Conservation (phyloP, 345 rosid species). For the Erodium maritimum region DNA sequence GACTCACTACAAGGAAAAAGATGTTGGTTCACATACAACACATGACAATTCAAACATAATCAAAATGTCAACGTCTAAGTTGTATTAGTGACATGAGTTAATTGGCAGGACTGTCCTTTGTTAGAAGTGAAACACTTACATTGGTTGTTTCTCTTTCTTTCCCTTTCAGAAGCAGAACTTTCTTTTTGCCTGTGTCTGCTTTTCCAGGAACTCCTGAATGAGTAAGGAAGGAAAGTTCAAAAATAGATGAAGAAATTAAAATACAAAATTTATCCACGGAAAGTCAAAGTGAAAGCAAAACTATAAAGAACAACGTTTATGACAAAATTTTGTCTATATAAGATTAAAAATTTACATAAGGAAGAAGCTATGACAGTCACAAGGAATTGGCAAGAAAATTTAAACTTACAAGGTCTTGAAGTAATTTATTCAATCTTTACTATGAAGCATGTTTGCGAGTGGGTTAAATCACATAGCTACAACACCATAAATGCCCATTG, state of each 20-base stretch:
- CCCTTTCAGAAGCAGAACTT: conserved; percentile 43
- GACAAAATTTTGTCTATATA: neutral
- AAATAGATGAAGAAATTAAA: conserved; percentile 1
- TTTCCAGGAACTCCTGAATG: conserved; percentile 31
- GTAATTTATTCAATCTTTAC: too few relatives aligned
- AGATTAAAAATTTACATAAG: too few relatives aligned
- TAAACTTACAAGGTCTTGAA: neutral
- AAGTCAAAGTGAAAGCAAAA: neutral
- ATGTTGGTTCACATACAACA: neutral
- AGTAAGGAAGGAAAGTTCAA: neutral
- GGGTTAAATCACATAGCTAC: neutral
- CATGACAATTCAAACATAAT: neutral
- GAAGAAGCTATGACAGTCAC: too few relatives aligned
- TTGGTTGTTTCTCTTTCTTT: conserved; percentile 36
- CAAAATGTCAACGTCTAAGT: neutral
- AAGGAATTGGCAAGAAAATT: neutral
- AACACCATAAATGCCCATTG: neutral
- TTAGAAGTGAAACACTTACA: conserved; percentile 23
- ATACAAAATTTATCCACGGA: neutral
- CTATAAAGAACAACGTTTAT: too few relatives aligned
- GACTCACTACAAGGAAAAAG: neutral
- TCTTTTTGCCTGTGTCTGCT: conserved; percentile 34
- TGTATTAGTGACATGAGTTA: neutral
- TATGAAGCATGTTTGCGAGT: too few relatives aligned
- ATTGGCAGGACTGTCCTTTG: neutral